phyloP scores from a whole-genome alignment of 1,284 basidiomycete genomes.

The Anthracocystis walkeri region DNA sequence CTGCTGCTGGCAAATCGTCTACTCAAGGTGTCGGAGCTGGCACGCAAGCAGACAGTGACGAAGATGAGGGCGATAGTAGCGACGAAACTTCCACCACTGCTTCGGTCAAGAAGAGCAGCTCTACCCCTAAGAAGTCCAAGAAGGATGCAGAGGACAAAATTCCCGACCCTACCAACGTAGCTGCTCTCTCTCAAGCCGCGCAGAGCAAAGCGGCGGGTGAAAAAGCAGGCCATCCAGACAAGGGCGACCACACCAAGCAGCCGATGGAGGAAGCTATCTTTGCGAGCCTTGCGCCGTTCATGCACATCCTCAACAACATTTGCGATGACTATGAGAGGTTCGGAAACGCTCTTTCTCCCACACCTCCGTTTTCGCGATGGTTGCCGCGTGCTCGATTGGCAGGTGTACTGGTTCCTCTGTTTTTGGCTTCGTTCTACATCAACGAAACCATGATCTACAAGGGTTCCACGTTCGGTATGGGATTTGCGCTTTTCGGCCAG shows the following conservation, averaged over 20 bases:
- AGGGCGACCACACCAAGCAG: conserved; percentile 68
- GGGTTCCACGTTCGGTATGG: conserved; percentile 71
- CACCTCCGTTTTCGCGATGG: conserved; percentile 69
- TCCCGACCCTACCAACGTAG: conserved; percentile 69
- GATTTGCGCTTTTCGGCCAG: conserved; percentile 74
- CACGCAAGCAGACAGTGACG: conserved; percentile 2
- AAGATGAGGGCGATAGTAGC: conserved; percentile 29
- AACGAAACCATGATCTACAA: conserved; percentile 72
- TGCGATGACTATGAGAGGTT: conserved; percentile 70
- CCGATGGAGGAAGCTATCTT: conserved; percentile 65
- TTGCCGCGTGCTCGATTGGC: conserved; percentile 67
- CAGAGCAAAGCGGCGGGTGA: conserved; percentile 69
- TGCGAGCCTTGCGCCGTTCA: conserved; percentile 69
- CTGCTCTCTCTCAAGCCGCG: conserved; percentile 63
- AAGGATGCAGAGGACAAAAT: conserved; percentile 52
- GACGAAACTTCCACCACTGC: conserved; percentile 8
- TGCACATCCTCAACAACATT: conserved; percentile 74
- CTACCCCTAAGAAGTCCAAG: conserved; percentile 21
- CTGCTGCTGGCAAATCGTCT: conserved; percentile 70
- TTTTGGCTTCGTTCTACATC: conserved; percentile 71
- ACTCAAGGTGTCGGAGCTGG: conserved; percentile 17
- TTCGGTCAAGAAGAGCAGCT: conserved; percentile 23
- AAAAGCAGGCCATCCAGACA: conserved; percentile 44
- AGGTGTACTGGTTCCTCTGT: conserved; percentile 64
- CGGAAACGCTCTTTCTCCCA: conserved; percentile 71